Evolutionary conservation across 2,329 filamentous ascomycete genomes (phyloP).

Genomic region (Beauveria rudraprayagi): DNA sequence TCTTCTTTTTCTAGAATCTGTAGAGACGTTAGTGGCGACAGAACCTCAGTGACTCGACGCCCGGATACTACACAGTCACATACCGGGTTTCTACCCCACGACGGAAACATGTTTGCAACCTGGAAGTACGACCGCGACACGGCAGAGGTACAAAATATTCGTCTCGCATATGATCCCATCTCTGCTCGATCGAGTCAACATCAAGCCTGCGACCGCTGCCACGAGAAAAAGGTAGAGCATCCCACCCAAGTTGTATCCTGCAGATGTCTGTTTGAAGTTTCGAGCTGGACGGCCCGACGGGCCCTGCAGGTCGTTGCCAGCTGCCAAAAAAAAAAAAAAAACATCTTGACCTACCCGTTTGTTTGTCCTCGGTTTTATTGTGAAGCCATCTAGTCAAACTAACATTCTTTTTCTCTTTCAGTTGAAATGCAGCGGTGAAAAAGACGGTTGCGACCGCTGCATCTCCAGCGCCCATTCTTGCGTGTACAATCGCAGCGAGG

Average conservation of each 20-base stretch:
- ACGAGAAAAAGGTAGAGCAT: conserved; percentile 29
- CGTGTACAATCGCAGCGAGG: conserved; percentile 28
- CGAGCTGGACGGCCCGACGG: neutral
- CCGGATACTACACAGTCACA: neutral
- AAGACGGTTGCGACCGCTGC: conserved; percentile 29
- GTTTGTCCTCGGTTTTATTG: neutral
- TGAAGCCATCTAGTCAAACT: neutral
- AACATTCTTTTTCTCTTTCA: conserved; percentile 10
- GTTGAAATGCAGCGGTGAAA: conserved; percentile 31
- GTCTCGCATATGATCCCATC: conserved; percentile 28
- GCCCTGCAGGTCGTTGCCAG: neutral
- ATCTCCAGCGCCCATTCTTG: conserved; percentile 22
- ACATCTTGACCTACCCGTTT: neutral
- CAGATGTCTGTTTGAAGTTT: neutral
- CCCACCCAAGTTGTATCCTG: neutral
- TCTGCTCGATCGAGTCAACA: conserved; percentile 30
- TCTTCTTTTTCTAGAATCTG: neutral
- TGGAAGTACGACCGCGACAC: conserved; percentile 33
- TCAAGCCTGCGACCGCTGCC: conserved; percentile 31
- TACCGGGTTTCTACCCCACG: neutral
- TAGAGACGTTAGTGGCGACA: neutral
- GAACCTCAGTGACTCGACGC: neutral
- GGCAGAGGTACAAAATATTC: conserved; percentile 28
- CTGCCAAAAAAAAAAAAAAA: neutral
- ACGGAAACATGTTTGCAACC: conserved; percentile 26